These are phyloP conservation scores for Aureobasidium sp. DNA, from an alignment of 2,329 filamentous ascomycete genomes.

Conservation along the genomic window DNA sequence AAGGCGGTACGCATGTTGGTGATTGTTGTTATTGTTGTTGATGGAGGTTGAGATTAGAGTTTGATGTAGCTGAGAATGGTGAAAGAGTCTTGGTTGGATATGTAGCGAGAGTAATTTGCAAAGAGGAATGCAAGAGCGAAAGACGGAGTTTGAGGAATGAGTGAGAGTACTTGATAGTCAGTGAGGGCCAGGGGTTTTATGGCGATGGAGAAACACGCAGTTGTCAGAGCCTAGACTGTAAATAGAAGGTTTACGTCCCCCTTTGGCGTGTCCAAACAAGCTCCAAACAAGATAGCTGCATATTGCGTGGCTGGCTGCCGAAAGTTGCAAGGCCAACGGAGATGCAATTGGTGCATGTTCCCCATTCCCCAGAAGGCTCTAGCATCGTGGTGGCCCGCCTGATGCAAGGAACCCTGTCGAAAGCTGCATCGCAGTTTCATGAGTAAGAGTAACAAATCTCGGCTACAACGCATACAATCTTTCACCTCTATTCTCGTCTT, in stretches of 20 bases:
- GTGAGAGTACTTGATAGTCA: background rate
- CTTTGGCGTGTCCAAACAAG: slow-evolving; percentile 6
- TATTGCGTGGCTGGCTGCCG: slow-evolving; percentile 5
- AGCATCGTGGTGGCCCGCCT: slow-evolving; percentile 6
- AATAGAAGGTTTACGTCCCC: slow-evolving; percentile 9
- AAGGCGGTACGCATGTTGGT: slow-evolving; percentile 18
- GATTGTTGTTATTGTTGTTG: background rate
- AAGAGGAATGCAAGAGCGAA: slow-evolving; percentile 12
- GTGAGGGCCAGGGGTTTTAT: slow-evolving; percentile 11
- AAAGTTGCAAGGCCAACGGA: slow-evolving; percentile 4
- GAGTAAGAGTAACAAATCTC: slow-evolving; percentile 1
- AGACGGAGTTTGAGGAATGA: slow-evolving; percentile 4
- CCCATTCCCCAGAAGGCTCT: slow-evolving; percentile 5
- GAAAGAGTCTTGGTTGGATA: background rate
- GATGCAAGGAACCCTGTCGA: slow-evolving; percentile 12
- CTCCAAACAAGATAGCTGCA: slow-evolving; percentile 11
- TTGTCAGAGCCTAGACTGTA: slow-evolving; percentile 12
- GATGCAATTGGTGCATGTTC: slow-evolving; percentile 4
- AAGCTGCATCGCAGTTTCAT: slow-evolving; percentile 11
- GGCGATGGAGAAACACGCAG: background rate
- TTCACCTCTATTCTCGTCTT: background rate
- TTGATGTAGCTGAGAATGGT: background rate
- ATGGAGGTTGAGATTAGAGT: background rate
- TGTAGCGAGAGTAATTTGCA: slow-evolving; percentile 13
- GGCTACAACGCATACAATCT: background rate